Percentiles rank a stretch among this genome's conserved stretches.
Conservation (phyloP, 495 filamentous ascomycete genomes). For the Pseudomonodictys pantanalensis region DNA sequence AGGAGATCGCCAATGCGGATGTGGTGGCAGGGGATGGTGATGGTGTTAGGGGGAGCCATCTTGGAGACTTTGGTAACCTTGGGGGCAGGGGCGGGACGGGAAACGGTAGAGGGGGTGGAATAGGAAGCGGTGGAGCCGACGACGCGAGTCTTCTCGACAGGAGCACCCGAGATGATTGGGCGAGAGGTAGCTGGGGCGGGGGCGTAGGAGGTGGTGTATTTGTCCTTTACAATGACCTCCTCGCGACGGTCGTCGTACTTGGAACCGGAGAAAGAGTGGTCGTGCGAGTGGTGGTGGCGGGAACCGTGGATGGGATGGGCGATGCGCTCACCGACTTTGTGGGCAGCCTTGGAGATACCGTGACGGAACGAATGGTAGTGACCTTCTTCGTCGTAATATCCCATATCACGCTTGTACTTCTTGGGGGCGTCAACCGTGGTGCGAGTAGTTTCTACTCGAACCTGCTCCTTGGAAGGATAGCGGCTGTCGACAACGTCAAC, state of each 20-base stretch:
- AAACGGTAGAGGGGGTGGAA: constrained; percentile 19
- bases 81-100: constrained; percentile 23
- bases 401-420: constrained; percentile 67
- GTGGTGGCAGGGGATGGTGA: constrained; percentile 98
- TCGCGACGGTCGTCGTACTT: constrained; percentile 36
- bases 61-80: constrained; percentile 5
- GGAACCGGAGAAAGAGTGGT: constrained; percentile 29
- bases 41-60: constrained; percentile 65
- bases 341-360: constrained; percentile 77
- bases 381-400: constrained; percentile 98
- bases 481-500: constrained; percentile 31
- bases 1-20: constrained; percentile 97
- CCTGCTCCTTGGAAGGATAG: constrained; percentile 41
- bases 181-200: constrained; percentile 2
- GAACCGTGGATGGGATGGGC: constrained; percentile 55
- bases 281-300: constrained; percentile 38
- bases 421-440: constrained; percentile 52
- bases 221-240: constrained; percentile 42
- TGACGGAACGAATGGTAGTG: constrained; percentile 92
- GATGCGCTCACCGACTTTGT: constrained; percentile 72
- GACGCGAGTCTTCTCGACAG: constrained; percentile 20
- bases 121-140: constrained; percentile 23
- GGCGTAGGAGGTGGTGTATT: constrained; percentile 35
- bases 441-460: constrained; percentile 41
- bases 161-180: constrained; percentile 17